Percentiles rank a stretch among this genome's conserved stretches.
These are phyloP conservation scores for Diospyros lotus DNA, from an alignment of 148 eudicot genomes.

Conservation along the genomic window DNA sequence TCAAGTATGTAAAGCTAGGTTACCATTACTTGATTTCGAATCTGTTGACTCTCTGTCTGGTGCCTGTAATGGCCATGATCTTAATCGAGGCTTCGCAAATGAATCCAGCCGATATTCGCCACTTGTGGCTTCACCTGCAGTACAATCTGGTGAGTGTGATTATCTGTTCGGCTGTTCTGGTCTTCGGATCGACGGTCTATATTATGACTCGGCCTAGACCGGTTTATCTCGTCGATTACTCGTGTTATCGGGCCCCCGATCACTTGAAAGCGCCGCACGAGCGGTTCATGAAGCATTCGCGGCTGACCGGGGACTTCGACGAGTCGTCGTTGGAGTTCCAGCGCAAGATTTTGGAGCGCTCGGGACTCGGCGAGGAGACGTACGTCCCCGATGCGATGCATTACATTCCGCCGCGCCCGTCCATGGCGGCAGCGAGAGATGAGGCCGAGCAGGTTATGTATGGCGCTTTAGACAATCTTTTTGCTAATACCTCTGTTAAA, in stretches of 20 bases:
- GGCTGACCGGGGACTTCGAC: constrained; percentile 25
- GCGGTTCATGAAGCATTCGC: constrained; percentile 21
- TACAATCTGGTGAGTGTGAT: constrained; percentile 23
- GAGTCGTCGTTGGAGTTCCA: constrained; percentile 31
- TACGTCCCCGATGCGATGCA: constrained; percentile 30
- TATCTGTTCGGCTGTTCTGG: constrained; percentile 10
- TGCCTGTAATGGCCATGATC: constrained; percentile 9
- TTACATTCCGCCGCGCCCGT: constrained; percentile 20
- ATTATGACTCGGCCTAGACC: constrained; percentile 28
- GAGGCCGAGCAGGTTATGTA: constrained; percentile 32
- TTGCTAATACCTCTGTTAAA: constrained; percentile 19
- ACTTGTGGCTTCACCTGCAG: constrained; percentile 17
- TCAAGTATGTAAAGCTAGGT: constrained; percentile 32
- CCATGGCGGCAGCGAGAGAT: constrained; percentile 27
- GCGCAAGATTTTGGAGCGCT: constrained; percentile 32
- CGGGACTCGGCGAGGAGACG: constrained; percentile 40
- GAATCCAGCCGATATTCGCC: constrained; percentile 18
- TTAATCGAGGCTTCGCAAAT: constrained; percentile 21
- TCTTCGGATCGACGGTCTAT: constrained; percentile 22
- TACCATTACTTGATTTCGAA: constrained; percentile 25
- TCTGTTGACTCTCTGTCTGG: constrained; percentile 17
- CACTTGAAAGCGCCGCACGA: constrained; percentile 17
- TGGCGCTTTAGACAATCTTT: constrained; percentile 29
- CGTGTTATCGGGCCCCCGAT: constrained; percentile 25
- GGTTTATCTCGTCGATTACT: constrained; percentile 20